Percentiles rank a stretch among this genome's conserved stretches.
Evolutionary conservation across 129 eudicot species (phyloP).

Genomic region (Ambrosia trifida): DNA sequence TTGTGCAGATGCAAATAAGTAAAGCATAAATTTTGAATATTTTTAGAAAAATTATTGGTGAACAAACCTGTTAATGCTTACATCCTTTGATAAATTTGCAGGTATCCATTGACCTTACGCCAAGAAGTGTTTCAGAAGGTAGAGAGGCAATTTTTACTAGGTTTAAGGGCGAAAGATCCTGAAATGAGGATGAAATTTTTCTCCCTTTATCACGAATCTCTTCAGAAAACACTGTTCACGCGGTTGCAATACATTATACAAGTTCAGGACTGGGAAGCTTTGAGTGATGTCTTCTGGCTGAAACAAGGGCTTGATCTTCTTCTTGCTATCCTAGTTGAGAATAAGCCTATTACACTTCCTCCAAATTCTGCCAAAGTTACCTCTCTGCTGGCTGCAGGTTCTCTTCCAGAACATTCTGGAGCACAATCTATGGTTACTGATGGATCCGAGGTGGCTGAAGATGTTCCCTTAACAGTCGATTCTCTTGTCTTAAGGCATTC

Average conservation of each 20-base stretch:
- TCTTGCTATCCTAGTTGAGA: constrained; percentile 95
- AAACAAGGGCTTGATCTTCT: constrained; percentile 99
- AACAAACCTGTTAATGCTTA: neutral
- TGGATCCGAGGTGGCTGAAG: constrained; percentile 66
- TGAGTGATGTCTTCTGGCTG: constrained; percentile 97
- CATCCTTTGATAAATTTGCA: constrained; percentile 34
- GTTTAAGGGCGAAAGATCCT: constrained; percentile 96
- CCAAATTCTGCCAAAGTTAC: constrained; percentile 92
- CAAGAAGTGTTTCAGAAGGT: constrained; percentile 95
- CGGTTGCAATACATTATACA: constrained; percentile 94
- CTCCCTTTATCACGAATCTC: constrained; percentile 85
- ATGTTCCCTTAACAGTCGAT: constrained; percentile 78
- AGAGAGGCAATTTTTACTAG: constrained; percentile 87
- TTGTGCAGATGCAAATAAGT: constrained; percentile 93
- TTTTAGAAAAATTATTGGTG: neutral
- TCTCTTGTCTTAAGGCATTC: constrained; percentile 74
- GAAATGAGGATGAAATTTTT: constrained; percentile 79
- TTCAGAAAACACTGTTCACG: constrained; percentile 79
- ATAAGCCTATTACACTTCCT: constrained; percentile 90
- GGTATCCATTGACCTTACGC: constrained; percentile 68
- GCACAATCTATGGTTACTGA: constrained; percentile 71
- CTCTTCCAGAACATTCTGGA: constrained; percentile 56
- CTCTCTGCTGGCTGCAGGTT: constrained; percentile 57
- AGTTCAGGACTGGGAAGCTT: constrained; percentile 96
- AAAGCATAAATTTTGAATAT: constrained; percentile 24